These are phyloP conservation scores for Hypomyces perniciosus DNA, from an alignment of 2,329 filamentous ascomycete genomes.

Conservation along the genomic window DNA sequence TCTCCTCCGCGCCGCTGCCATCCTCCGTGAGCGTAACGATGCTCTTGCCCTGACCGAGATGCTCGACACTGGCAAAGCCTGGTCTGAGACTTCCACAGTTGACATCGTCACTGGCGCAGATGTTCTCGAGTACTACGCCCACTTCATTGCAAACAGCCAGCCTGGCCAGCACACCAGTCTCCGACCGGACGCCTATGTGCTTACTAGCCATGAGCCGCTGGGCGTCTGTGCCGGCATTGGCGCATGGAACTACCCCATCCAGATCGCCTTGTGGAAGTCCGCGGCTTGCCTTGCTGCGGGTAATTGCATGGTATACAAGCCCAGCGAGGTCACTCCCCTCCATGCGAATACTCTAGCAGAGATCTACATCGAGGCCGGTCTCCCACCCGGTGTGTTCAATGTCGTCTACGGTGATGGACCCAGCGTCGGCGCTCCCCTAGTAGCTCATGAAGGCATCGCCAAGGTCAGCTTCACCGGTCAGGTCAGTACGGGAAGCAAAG, in stretches of 20 bases:
- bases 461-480: slow-evolving; percentile 91
- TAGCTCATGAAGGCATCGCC: slow-evolving; percentile 63
- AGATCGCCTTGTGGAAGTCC: slow-evolving; percentile 87
- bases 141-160: slow-evolving; percentile 69
- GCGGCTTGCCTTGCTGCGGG: slow-evolving; percentile 79
- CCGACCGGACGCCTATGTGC: slow-evolving; percentile 71
- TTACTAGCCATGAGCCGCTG: slow-evolving; percentile 73
- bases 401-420: slow-evolving; percentile 76
- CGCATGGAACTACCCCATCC: slow-evolving; percentile 89
- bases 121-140: slow-evolving; percentile 81
- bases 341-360: slow-evolving; percentile 70
- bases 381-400: slow-evolving; percentile 81
- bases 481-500: slow-evolving; percentile 75
- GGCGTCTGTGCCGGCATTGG: slow-evolving; percentile 84
- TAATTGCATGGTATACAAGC: slow-evolving; percentile 89
- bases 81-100: slow-evolving; percentile 75
- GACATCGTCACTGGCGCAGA: slow-evolving; percentile 80
- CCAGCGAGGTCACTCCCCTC: slow-evolving; percentile 80
- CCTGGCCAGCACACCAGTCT: slow-evolving; percentile 75
- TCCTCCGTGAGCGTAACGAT: slow-evolving; percentile 73
- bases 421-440: slow-evolving; percentile 65
- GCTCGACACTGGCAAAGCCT: slow-evolving; percentile 80
- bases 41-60: slow-evolving; percentile 75
- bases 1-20: slow-evolving; percentile 66
- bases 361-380: slow-evolving; percentile 70